Base-by-base conservation (phyloP, 2,329 filamentous ascomycete genomes). In the Cordyceps fumosorosea region DNA sequence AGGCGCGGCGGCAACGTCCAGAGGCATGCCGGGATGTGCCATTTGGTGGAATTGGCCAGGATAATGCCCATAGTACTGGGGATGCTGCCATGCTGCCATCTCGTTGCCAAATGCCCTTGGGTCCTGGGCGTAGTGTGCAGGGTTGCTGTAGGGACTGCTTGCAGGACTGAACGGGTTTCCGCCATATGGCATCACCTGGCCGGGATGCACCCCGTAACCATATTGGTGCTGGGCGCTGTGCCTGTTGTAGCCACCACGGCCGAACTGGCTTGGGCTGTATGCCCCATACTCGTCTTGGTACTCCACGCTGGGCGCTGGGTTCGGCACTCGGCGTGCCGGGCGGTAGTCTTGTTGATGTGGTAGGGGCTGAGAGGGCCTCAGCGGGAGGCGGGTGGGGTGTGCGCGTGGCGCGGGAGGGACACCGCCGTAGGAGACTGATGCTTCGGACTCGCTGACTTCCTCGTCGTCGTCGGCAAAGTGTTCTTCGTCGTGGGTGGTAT, bases 271-370 rank as follows among this genome's bases (percentile, higher is more conserved):
- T 62, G 70, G 73, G 74, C 77, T 80, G 78, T 74, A 77, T 67
- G 69, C 73, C 65, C 77, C 74, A 70, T 82, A 87, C n/a, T 89
- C 85, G 26, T 90, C 85, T 22, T 79, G 80, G 42, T 82, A 82
- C 72, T 89, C 88, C 77, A 83, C 80, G 72, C 82, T 89, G 77
- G 84, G 83, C 61, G 84, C 78, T 66, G 81, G 78, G 65, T 78
- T 77, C 66, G 82, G 81, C 67, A 67, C 66, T 60, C 66, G 67
- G 51, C 69, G 70, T 67, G 74, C 73, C 63, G 75, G 63, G 72
- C 77, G 78, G 66, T 74, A 76, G 69, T 69, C 77, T 66, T 70
- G 77, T 65, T 71, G 67, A 42, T 51, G 64, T 53, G 48, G 68
- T 63, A 54, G 68, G 69, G n/a, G 64, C 53, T 48, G 76, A 53